A percentile compares a stretch with the other conserved stretches of the same genome.
Evolutionary conservation across 2,329 filamentous ascomycete species (phyloP).

Genomic region (Sclerotinia trifoliorum): DNA sequence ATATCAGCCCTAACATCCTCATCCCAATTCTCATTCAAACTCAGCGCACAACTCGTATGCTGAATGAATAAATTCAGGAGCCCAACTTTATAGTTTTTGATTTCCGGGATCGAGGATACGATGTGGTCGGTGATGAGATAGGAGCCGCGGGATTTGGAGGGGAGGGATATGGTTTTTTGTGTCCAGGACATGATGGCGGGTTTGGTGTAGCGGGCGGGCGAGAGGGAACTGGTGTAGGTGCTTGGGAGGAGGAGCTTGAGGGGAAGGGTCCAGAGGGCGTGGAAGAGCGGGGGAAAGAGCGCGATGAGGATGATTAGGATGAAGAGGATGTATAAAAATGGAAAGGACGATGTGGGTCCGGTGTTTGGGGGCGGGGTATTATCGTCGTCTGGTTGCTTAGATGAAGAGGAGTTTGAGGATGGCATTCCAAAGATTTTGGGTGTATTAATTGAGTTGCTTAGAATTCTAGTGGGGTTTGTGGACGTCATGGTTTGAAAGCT

Average conservation of each 20-base stretch:
- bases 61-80: constrained; percentile 89
- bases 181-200: constrained; percentile 63
- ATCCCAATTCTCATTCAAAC: constrained; percentile 90
- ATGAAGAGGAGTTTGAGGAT: constrained; percentile 25
- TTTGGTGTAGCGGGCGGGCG: constrained; percentile 24
- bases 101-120: constrained; percentile 69
- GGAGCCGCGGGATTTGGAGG: constrained; percentile 72
- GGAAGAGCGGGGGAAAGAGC: constrained; percentile 55
- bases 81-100: constrained; percentile 79
- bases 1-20: constrained; percentile 81
- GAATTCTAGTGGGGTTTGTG: constrained; percentile 17
- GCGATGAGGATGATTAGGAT: constrained; percentile 50
- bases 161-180: constrained; percentile 82
- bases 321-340: constrained; percentile 43
- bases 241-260: constrained; percentile 43
- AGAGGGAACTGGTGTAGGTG: constrained; percentile 45
- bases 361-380: constrained; percentile 25
- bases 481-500: constrained; percentile 18
- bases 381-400: constrained; percentile 12
- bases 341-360: constrained; percentile 35
- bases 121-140: constrained; percentile 87
- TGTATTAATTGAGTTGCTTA: constrained; percentile 19
- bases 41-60: constrained; percentile 89
- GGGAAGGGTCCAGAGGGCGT: constrained; percentile 52
- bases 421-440: constrained; percentile 25